Conservation (phyloP, 139 green algal genomes). For the Micractinium conductrix region DNA sequence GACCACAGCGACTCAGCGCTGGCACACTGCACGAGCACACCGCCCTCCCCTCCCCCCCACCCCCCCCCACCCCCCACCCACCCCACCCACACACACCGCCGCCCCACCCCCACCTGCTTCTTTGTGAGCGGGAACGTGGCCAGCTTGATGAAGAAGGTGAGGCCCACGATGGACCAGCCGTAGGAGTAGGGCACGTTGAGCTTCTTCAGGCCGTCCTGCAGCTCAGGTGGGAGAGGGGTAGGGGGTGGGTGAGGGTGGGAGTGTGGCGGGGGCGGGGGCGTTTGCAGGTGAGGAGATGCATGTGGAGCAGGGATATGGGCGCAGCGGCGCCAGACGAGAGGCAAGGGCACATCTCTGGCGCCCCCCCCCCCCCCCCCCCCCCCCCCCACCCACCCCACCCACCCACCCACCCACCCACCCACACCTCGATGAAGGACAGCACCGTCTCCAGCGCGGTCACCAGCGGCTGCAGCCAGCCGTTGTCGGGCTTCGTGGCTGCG, state of each 20-base stretch:
- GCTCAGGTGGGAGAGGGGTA: neutral
- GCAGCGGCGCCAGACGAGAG: no score
- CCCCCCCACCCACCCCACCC: no score
- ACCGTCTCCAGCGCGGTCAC: conserved; percentile 74
- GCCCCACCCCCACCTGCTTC: conserved; percentile 79
- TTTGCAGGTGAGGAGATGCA: neutral
- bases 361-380: no score
- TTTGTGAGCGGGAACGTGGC: conserved; percentile 95
- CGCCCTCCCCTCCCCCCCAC: no score
- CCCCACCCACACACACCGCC: no score
- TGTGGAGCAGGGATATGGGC: neutral
- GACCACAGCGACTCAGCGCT: no score
- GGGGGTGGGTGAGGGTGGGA: neutral
- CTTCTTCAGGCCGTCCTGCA: conserved; percentile 74
- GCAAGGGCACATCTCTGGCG: no score
- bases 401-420: no score
- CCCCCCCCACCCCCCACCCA: no score
- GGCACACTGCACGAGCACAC: no score
- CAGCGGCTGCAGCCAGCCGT: conserved; percentile 73
- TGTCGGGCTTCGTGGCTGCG: conserved; percentile 28
- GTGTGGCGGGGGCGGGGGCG: neutral
- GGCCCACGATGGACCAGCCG: conserved; percentile 92
- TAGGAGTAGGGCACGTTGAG: conserved; percentile 93
- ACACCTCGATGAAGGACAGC: conserved; percentile 57
- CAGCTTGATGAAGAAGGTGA: conserved; percentile 93